Evolutionary conservation across 805 yeast species (phyloP).

Genomic region (Jamesozyma piceae): DNA sequence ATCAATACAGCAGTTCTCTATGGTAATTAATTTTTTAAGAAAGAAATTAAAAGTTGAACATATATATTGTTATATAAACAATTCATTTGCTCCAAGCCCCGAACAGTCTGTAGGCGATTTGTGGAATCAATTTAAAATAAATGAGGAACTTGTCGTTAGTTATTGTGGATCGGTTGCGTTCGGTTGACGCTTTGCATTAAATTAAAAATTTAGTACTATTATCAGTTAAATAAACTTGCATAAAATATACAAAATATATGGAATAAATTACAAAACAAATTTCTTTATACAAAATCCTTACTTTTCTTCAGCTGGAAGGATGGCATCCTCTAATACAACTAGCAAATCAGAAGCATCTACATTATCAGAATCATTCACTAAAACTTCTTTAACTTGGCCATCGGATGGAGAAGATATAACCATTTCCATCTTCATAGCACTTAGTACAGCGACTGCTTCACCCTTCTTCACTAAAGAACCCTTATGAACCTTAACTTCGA

Average conservation of each 20-base stretch:
- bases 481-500: constrained; percentile 84
- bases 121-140: constrained; percentile 26
- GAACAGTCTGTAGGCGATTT: constrained; percentile 27
- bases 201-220: too few relatives aligned
- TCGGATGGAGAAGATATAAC: constrained; percentile 85
- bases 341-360: constrained; percentile 92
- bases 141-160: constrained; percentile 27
- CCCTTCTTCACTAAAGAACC: constrained; percentile 92
- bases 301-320: constrained; percentile 11
- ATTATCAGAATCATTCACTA: constrained; percentile 82
- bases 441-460: constrained; percentile 83
- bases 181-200: too few relatives aligned
- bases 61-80: constrained; percentile 28
- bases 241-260: background rate
- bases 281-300: too few relatives aligned
- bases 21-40: constrained; percentile 16
- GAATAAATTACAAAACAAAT: too few relatives aligned
- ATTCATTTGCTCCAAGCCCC: constrained; percentile 32
- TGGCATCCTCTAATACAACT: constrained; percentile 40
- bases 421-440: constrained; percentile 99
- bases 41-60: constrained; percentile 16
- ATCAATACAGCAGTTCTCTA: constrained; percentile 22
- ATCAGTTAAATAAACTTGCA: background rate
- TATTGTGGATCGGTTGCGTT: constrained; percentile 31
- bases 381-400: constrained; percentile 72